Evolutionary conservation across 1,284 basidiomycete genomes (phyloP).

Genomic region (Apiotrichum gracile): DNA sequence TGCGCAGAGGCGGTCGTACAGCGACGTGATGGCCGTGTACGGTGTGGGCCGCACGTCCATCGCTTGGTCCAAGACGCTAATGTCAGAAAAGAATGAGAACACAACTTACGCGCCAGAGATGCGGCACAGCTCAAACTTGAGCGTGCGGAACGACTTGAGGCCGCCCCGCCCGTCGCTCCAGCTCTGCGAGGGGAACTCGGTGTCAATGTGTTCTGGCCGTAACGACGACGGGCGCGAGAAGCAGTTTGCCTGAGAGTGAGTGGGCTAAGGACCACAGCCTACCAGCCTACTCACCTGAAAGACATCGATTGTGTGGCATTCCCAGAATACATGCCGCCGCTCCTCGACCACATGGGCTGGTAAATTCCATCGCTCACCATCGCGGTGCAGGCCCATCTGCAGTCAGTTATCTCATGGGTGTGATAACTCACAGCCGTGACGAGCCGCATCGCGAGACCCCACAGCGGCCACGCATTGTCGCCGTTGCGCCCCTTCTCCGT

Average conservation of each 20-base stretch:
- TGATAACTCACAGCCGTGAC: conserved; percentile 4
- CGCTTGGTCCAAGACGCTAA: conserved; percentile 10
- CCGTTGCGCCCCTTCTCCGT: conserved; percentile 29
- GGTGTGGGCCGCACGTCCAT: conserved; percentile 19
- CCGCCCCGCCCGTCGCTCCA: conserved; percentile 6
- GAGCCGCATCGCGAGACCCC: conserved; percentile 22
- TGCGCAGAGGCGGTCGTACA: conserved; percentile 24
- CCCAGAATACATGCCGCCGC: conserved; percentile 29
- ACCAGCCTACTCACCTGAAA: not conserved
- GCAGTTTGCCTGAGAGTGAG: conserved; percentile 21
- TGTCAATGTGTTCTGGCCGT: conserved; percentile 26
- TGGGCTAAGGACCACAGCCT: no score
- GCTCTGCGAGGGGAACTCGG: conserved; percentile 20
- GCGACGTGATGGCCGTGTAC: conserved; percentile 17
- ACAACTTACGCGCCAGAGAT: conserved; percentile 18
- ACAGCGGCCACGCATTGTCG: conserved; percentile 30
- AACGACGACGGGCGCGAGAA: conserved; percentile 30
- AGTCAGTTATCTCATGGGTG: not conserved
- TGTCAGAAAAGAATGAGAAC: not conserved
- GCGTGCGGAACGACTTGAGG: conserved; percentile 20
- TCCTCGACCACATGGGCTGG: conserved; percentile 31
- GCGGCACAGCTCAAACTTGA: conserved; percentile 28
- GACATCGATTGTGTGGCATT: conserved; percentile 23
- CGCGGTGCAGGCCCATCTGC: conserved; percentile 40
- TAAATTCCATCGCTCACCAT: conserved; percentile 40